Base-by-base conservation (phyloP, 495 filamentous ascomycete species). In the Aspergillus wentii region DNA sequence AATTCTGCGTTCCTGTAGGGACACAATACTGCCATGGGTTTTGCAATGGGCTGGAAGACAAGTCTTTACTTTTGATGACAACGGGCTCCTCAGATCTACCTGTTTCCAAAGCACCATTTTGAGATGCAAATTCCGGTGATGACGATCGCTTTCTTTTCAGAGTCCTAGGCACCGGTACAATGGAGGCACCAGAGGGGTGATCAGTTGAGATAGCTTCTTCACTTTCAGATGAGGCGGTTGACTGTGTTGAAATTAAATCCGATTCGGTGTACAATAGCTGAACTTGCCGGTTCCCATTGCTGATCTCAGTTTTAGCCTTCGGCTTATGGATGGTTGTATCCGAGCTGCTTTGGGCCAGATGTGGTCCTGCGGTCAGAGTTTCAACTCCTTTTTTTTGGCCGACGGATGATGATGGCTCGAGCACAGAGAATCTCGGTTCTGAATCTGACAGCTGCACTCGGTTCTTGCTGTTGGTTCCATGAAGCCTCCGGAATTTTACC, bases 1-100 rank as follows among this genome's bases (percentile, higher is more conserved):
- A 68, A 56, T 92, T 86, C 21, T 88, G 72, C 37, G 82, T 88
- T 20, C 57, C 55, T 42, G 47, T 29, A 27, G 45, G 17, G 19
- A 40, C 22, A 37, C 41, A 17, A 30, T 33, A 32, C 15, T 43
- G 5, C 0, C 39, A 38, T 17, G 34, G 33, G 11, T 44, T 76
- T 64, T 37, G 74, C 48, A 50, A 7, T 17, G 56, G 56, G 25
- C 57, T 61, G 27, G 63, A 60, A 17, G 58, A 60, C 31, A 60
- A 25, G 15, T 41, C 45, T 36, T 68, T 60, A 26, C 47, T 49
- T 35, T 68, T 68, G 20, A 64, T 41, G 9, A 43, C 27, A 17
- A 59, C 43, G 19, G 49, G 46, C n/a, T 38, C 37, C n/a, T 38
- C 30, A 43, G 34, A 20, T 48, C 47, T 38, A 8, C 19, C 13